Percentiles rank a stretch among this genome's conserved stretches.
Conservation (phyloP, 352 stramenopile species). For the Globisporangium splendens region DNA sequence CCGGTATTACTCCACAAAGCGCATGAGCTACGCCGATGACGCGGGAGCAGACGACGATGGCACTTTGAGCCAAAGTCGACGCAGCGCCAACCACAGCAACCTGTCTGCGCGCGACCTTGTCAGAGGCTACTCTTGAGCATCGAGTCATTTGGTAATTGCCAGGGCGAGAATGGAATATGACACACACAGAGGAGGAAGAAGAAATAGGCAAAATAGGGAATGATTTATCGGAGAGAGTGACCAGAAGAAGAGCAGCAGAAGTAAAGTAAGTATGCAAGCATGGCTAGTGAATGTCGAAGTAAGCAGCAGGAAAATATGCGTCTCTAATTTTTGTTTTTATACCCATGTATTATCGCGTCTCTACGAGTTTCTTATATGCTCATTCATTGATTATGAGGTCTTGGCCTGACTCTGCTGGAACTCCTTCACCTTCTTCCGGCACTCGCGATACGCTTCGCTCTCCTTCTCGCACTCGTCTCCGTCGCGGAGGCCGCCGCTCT, state of each 20-base stretch:
- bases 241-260: slow-evolving; percentile 4
- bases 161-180: too few species aligned
- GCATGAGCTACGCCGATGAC: slow-evolving; percentile 24
- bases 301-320: not conserved
- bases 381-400: slow-evolving; percentile 10
- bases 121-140: slow-evolving; percentile 2
- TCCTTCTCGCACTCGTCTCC: slow-evolving; percentile 70
- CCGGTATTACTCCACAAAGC: not conserved
- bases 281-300: not conserved
- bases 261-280: slow-evolving; percentile 1
- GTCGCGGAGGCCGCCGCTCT: slow-evolving; percentile 61
- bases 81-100: slow-evolving; percentile 13
- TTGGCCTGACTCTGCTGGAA: slow-evolving; percentile 20
- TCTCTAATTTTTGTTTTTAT: slow-evolving; percentile 1
- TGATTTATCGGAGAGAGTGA: slow-evolving; percentile 6
- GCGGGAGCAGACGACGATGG: slow-evolving; percentile 35
- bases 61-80: slow-evolving; percentile 12
- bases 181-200: not conserved
- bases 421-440: slow-evolving; percentile 42
- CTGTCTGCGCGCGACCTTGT: slow-evolving; percentile 22
- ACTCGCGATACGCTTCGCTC: slow-evolving; percentile 60
- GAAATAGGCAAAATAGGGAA: slow-evolving; percentile 1
- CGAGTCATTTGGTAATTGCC: too few species aligned
- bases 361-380: too few species aligned
- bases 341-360: too few species aligned